Conservation (phyloP, 805 yeast genomes). For the Zygotorulaspora florentina region DNA sequence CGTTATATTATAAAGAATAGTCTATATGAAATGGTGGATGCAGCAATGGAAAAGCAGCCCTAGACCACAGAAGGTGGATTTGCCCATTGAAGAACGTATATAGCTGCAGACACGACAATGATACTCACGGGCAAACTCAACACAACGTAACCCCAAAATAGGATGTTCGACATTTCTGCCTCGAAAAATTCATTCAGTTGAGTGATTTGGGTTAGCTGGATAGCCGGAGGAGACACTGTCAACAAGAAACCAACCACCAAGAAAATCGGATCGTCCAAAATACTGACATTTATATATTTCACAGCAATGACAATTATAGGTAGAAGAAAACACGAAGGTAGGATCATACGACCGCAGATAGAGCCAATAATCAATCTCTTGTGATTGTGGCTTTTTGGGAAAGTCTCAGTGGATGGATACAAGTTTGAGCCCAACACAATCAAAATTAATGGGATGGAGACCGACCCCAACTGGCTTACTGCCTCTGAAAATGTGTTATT, state of each 20-base stretch:
- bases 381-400: slow-evolving; percentile 61
- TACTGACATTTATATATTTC: slow-evolving; percentile 59
- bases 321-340: slow-evolving; percentile 63
- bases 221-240: slow-evolving; percentile 79
- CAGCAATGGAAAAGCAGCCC: neutral
- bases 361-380: slow-evolving; percentile 64
- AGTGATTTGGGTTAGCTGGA: slow-evolving; percentile 76
- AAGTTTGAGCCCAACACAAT: slow-evolving; percentile 77
- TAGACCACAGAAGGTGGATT: slow-evolving; percentile 7
- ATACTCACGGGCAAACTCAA: slow-evolving; percentile 75
- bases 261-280: slow-evolving; percentile 77
- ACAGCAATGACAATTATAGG: slow-evolving; percentile 65
- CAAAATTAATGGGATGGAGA: slow-evolving; percentile 72
- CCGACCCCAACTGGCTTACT: slow-evolving; percentile 62
- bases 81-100: slow-evolving; percentile 45
- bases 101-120: slow-evolving; percentile 61
- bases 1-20: neutral
- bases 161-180: slow-evolving; percentile 76
- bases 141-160: slow-evolving; percentile 78
- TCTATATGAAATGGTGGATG: neutral
- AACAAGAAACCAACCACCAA: slow-evolving; percentile 69
- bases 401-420: slow-evolving; percentile 62
- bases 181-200: slow-evolving; percentile 72
- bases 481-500: slow-evolving; percentile 64
- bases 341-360: slow-evolving; percentile 69